A percentile compares a stretch with the other conserved stretches of the same genome.
Evolutionary conservation across 441 rosid species (phyloP).

Genomic region (Hypseocharis bilobata): DNA sequence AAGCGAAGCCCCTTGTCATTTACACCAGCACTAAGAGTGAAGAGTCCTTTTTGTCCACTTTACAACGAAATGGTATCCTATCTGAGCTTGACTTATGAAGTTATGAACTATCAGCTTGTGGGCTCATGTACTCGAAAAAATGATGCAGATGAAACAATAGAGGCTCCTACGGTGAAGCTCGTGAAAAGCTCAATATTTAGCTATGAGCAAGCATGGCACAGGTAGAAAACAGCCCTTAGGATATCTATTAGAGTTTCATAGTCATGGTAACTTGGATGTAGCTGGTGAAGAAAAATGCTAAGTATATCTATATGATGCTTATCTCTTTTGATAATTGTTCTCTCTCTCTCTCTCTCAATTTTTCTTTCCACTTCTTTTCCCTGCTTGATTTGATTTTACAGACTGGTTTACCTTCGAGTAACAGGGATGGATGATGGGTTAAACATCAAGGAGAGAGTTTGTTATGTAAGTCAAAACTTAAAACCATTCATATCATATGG

Average conservation of each 20-base stretch:
- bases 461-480: constrained; percentile 43
- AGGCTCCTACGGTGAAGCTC: constrained; percentile 53
- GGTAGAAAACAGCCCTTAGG: constrained; percentile 35
- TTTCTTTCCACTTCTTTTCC: neutral
- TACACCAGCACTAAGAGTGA: constrained; percentile 91
- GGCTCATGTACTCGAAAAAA: constrained; percentile 25
- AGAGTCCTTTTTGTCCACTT: constrained; percentile 70
- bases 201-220: constrained; percentile 99
- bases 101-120: constrained; percentile 15
- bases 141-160: constrained; percentile 54
- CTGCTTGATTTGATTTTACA: constrained; percentile 26
- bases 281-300: no score
- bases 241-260: constrained; percentile 1
- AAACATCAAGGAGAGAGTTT: constrained; percentile 75
- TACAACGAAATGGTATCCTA: constrained; percentile 61
- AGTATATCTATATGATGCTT: constrained; percentile 1
- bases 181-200: constrained; percentile 90
- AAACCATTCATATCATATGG: neutral
- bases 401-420: constrained; percentile 81
- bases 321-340: constrained; percentile 7
- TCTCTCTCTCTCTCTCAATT: constrained; percentile 2
- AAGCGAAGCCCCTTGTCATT: constrained; percentile 64
- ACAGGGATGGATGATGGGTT: constrained; percentile 90
- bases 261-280: no score
- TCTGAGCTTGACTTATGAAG: constrained; percentile 11